Base-by-base conservation (phyloP, 352 stramenopile genomes). In the Globisporangium heterothallicum region DNA sequence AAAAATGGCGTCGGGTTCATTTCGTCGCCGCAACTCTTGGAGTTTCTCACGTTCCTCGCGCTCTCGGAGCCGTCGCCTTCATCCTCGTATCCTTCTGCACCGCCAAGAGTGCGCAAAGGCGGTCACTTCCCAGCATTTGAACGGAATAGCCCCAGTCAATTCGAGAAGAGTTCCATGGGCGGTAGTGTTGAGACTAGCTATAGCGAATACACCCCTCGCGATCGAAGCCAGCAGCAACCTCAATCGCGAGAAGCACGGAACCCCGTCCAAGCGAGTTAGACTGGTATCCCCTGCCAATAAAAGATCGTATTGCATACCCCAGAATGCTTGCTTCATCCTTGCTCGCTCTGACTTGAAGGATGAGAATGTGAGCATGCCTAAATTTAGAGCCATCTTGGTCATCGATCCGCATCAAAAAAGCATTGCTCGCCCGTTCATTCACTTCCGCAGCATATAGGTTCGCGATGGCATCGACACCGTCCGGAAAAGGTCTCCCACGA, bases 31-130 rank as follows among this genome's bases (percentile, higher is more conserved):
- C 67, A 79, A 21, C 53, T 91, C 14, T 66, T 88, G 4, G 41
- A 76, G 19, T 86, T 84, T 44, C 84, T 91, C 49, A 56, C 58
- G 5, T 72, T 72, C 21, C 57, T 91, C 3, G 67, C 66, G 16
- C 32, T 49, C 42, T 49, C 44, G 3, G 56, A 42, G 41, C 32
- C 48, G 19, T 6, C 38, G 1, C 7, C 1, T 6, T 13, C 12
- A 19, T 24, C 8, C 25, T 49, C 42, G 7, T n/a, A n/a, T 13
- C 16, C 25, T 4, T 18, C 21, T 13, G 19, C 34, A n/a, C 25
- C 36, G 5, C 34, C 53, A 24, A 24, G 27, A n/a, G 53, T 43
- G 18, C 35, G 43, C 29, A 59, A 53, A 26, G 21, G 24, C 43
- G 26, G 44, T 0, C 29, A 57, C 6, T 26, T 45, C 21, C 42